Base-by-base conservation (phyloP, 1,284 basidiomycete species). In the Irpex sp. region DNA sequence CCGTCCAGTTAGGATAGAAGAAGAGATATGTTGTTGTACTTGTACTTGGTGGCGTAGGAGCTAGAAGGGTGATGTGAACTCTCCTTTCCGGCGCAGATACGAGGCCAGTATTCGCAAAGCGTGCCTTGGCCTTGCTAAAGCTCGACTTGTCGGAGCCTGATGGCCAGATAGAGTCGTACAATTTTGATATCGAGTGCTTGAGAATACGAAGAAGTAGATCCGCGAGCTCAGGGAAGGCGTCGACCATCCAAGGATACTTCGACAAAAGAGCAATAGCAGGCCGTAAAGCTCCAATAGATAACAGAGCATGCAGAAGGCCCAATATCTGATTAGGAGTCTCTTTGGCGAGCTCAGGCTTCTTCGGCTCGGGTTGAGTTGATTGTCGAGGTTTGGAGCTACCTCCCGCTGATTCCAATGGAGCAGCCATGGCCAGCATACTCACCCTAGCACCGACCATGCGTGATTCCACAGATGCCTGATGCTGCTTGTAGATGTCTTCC, bases 391-490 rank as follows among this genome's bases (percentile, higher is more conserved):
- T 76, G 21, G 70, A 61, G 26, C 31, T 51, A 37, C 48, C 52
- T 17, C 17, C 69, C 21, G 92, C 55, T 7, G 64, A 91, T 65
- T 91, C 89, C 15, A 98, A 79, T 1, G 97, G 92, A 1, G 93
- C 95, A 17, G 96, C 94, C 85, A 94, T 91, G 0, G 94, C 91
- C 17, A 96, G 80, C 40, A 93, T 91, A 69, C 93, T 98, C 63
- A 85, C 80, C 65, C 89, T 91, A 7, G 86, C 91, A 55, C 79
- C 86, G 19, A 82, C 80, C 60, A 89, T 87, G 62, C 87, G 85
- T 68, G 85, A 78, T 48, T 89, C 81, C 51, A 94, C 84, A 57
- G 85, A 83, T 2, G 82, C 81, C 38, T 88, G 71, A 75, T 96
- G 96, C 62, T 89, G 85, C 64, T 86, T 82, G 62, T 84, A 83